These are phyloP conservation scores for Pogostemon cablin DNA, from an alignment of 257 asterid species.

Conservation along the genomic window DNA sequence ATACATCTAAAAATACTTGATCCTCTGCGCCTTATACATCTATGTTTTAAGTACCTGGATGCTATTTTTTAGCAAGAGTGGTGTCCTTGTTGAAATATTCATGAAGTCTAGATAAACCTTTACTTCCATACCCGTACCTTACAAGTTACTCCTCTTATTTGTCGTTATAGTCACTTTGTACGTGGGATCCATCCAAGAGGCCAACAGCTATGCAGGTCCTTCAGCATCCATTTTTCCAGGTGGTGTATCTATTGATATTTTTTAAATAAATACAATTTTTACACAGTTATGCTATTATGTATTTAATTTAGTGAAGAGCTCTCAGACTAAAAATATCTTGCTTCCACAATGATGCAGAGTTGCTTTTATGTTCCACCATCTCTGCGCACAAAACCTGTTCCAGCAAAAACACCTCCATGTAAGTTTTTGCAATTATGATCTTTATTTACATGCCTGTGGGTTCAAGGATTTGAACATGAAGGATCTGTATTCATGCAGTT, in stretches of 20 bases:
- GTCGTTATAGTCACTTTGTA: conserved; percentile 56
- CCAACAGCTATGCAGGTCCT: conserved; percentile 69
- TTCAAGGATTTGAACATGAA: background rate
- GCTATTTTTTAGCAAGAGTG: background rate
- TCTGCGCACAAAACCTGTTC: conserved; percentile 52
- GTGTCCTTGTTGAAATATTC: background rate
- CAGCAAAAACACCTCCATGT: conserved; percentile 72
- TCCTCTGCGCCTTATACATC: conserved; percentile 11
- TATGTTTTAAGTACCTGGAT: conserved; percentile 5
- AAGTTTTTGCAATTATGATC: conserved; percentile 27
- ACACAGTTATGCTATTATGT: background rate
- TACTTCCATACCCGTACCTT: conserved; percentile 17
- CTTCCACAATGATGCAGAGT: conserved; percentile 50
- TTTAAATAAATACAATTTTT: conserved; percentile 11
- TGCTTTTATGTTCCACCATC: conserved; percentile 65
- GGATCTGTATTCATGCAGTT: conserved; percentile 39
- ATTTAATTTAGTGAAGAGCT: background rate
- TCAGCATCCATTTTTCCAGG: conserved; percentile 78
- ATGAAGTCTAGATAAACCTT: background rate
- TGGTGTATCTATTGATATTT: conserved; percentile 20
- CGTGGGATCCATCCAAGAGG: conserved; percentile 80
- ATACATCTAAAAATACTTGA: conserved; percentile 11
- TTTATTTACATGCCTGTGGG: conserved; percentile 10
- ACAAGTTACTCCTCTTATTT: conserved; percentile 1
- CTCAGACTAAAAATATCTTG: background rate